Evolutionary conservation across 306 rosid genomes (phyloP).

Genomic region (Alnus glutinosa): DNA sequence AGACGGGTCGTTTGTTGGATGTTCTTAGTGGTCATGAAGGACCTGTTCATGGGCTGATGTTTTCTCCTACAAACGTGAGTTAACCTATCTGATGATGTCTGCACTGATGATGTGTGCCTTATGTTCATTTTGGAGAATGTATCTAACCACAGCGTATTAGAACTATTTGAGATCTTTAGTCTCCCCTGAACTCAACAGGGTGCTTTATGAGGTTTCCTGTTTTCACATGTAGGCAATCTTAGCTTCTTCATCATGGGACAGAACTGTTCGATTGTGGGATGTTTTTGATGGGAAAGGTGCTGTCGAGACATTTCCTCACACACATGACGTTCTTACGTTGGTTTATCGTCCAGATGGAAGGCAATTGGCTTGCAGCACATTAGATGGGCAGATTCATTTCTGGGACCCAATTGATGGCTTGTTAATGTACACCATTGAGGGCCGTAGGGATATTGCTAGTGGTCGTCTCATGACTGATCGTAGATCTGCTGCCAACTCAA

Average conservation of each 20-base stretch:
- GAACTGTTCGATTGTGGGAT: slow-evolving; percentile 91
- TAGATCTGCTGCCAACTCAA: slow-evolving; percentile 81
- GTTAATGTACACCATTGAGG: slow-evolving; percentile 85
- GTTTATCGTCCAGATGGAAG: slow-evolving; percentile 95
- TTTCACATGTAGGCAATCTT: slow-evolving; percentile 55
- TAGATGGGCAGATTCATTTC: slow-evolving; percentile 94
- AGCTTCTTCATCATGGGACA: slow-evolving; percentile 97
- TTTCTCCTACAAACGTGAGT: slow-evolving; percentile 95
- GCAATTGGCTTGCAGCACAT: slow-evolving; percentile 94
- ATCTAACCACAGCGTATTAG: neutral
- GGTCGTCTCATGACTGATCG: slow-evolving; percentile 95
- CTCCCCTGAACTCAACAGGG: neutral
- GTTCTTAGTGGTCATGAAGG: slow-evolving; percentile 95
- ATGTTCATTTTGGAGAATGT: neutral
- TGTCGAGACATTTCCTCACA: slow-evolving; percentile 82
- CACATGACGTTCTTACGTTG: slow-evolving; percentile 86
- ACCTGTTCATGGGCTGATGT: slow-evolving; percentile 86
- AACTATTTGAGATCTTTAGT: neutral
- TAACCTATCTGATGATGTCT: slow-evolving; percentile 7
- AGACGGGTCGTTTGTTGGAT: slow-evolving; percentile 81
- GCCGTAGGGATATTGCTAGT: slow-evolving; percentile 88
- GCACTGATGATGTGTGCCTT: neutral
- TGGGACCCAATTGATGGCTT: slow-evolving; percentile 95
- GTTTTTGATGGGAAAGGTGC: slow-evolving; percentile 88
- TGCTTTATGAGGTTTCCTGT: slow-evolving; percentile 19